A percentile compares a stretch with the other conserved stretches of the same genome.
Conservation (phyloP, 306 rosid species). For the Adenanthera pavonina region DNA sequence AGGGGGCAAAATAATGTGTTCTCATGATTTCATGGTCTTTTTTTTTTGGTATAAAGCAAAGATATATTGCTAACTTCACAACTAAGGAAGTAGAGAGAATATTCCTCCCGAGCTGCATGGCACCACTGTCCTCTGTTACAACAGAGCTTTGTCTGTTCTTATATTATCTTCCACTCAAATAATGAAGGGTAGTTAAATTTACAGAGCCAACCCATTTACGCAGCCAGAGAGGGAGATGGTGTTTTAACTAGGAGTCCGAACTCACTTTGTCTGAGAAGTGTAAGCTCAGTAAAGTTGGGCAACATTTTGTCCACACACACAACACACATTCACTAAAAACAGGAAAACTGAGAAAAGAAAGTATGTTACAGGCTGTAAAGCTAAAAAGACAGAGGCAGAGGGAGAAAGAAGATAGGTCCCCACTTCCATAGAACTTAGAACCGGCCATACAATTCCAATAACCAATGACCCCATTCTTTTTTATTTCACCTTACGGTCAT, state of each 20-base stretch:
- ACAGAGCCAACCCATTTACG: not conserved
- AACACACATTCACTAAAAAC: constrained; percentile 3
- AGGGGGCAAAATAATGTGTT: not conserved
- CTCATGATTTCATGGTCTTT: not conserved
- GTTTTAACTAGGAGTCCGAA: constrained; percentile 14
- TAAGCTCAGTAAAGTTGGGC: not conserved
- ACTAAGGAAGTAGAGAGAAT: constrained; percentile 7
- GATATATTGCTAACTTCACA: not conserved
- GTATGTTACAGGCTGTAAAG: constrained; percentile 54
- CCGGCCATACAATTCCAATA: constrained; percentile 30
- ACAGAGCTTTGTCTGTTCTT: not conserved
- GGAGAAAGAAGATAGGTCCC: constrained; percentile 38
- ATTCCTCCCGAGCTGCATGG: not conserved
- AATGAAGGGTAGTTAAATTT: not conserved
- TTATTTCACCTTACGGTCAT: not conserved
- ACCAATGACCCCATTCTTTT: constrained; percentile 24
- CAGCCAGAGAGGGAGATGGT: not conserved
- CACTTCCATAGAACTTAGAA: constrained; percentile 31
- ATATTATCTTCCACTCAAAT: not conserved
- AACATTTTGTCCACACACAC: constrained; percentile 4
- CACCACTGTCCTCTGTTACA: not conserved
- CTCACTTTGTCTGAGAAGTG: not conserved
- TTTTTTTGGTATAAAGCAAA: not conserved
- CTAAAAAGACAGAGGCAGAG: not conserved
- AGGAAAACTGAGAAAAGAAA: constrained; percentile 9